These are phyloP conservation scores for Beauveria medogensis DNA, from an alignment of 2,329 filamentous ascomycete species.

Conservation along the genomic window DNA sequence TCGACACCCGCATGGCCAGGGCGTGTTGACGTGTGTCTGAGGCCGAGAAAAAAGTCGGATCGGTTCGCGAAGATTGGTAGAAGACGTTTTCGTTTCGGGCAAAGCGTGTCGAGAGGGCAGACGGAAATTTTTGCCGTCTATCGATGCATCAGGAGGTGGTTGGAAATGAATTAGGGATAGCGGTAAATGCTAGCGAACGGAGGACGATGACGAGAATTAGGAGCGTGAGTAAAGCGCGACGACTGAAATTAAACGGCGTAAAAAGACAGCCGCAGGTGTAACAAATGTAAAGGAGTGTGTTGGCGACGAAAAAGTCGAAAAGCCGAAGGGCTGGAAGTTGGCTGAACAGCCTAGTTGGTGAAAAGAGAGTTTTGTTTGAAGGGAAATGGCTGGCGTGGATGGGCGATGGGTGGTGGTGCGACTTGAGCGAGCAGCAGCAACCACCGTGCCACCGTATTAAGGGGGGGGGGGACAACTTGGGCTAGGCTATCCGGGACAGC, in stretches of 20 bases:
- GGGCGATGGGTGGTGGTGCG: background rate
- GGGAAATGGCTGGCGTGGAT: constrained; percentile 1
- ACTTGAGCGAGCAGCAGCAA: background rate
- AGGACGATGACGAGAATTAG: constrained; percentile 4
- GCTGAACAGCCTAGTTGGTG: background rate
- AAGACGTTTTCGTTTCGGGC: background rate
- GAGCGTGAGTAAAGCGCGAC: background rate
- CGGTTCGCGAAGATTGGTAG: background rate
- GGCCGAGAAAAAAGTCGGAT: background rate
- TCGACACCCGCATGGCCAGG: constrained; percentile 40
- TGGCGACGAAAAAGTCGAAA: constrained; percentile 1
- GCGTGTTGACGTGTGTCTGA: background rate
- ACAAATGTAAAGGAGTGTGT: constrained; percentile 5
- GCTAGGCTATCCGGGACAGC: background rate
- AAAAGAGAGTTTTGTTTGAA: constrained; percentile 8
- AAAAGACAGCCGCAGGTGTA: constrained; percentile 1
- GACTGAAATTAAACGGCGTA: background rate
- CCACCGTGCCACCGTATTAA: background rate
- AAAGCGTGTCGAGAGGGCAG: background rate
- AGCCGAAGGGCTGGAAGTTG: constrained; percentile 9
- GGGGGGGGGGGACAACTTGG: background rate
- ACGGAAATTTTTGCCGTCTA: background rate
- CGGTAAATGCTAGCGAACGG: background rate
- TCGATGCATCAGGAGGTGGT: constrained; percentile 5
- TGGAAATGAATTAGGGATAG: background rate